These are phyloP conservation scores for Cordyceps cateniannulata DNA, from an alignment of 2,329 filamentous ascomycete species.

Conservation along the genomic window DNA sequence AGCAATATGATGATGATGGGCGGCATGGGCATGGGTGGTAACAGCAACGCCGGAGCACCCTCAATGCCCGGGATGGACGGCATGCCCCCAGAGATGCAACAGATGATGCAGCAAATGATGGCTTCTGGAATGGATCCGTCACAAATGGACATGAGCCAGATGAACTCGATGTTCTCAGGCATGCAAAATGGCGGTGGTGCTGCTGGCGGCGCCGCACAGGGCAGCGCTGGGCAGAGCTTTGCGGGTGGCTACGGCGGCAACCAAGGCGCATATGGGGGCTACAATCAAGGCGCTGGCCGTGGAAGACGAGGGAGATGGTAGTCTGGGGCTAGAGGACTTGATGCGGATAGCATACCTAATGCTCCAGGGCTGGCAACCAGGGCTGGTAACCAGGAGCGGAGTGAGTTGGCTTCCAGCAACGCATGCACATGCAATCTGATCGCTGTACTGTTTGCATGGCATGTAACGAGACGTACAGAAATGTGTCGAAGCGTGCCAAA, in stretches of 20 bases:
- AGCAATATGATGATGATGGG: constrained; percentile 63
- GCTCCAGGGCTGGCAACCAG: too few species aligned
- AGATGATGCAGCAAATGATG: constrained; percentile 68
- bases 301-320: constrained; percentile 26
- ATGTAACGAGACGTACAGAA: background rate
- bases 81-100: constrained; percentile 60
- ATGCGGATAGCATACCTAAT: background rate
- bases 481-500: too few species aligned
- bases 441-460: background rate
- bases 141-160: constrained; percentile 56
- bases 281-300: constrained; percentile 34
- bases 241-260: constrained; percentile 46
- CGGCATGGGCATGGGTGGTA: constrained; percentile 27
- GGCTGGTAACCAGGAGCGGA: too few species aligned
- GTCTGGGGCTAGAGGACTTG: background rate
- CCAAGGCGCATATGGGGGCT: constrained; percentile 45
- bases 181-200: constrained; percentile 44
- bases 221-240: constrained; percentile 46
- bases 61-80: constrained; percentile 54
- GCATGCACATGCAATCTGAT: background rate
- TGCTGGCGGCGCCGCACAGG: constrained; percentile 34
- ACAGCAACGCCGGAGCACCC: constrained; percentile 26
- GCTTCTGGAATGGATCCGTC: constrained; percentile 56
- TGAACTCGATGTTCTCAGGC: constrained; percentile 53
- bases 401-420: background rate